A percentile compares a stretch with the other conserved stretches of the same genome.
These are phyloP conservation scores for Coemansia sp. DNA, from an alignment of 192 early-diverging fungal genomes.

Conservation along the genomic window DNA sequence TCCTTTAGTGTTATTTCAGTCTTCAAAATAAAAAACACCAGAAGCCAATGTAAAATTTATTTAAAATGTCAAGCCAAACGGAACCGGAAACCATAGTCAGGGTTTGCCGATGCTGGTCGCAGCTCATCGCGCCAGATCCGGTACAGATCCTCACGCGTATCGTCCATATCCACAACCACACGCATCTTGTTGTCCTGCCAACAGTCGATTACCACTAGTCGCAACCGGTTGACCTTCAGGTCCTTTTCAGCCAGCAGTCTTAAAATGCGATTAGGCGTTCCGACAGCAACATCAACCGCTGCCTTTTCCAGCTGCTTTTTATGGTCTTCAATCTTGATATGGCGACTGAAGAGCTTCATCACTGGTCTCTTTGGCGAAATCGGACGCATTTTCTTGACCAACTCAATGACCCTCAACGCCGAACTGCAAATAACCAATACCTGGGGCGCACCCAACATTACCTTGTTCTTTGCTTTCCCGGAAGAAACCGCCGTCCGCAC, in stretches of 20 bases:
- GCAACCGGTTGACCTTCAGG: conserved; percentile 35
- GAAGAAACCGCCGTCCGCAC: conserved; percentile 24
- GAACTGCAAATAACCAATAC: conserved; percentile 49
- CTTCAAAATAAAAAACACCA: not conserved
- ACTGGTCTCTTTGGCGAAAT: conserved; percentile 24
- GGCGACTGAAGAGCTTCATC: conserved; percentile 50
- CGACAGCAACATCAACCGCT: conserved; percentile 36
- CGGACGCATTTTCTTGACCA: conserved; percentile 33
- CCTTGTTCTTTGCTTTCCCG: conserved; percentile 40
- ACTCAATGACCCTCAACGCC: conserved; percentile 41
- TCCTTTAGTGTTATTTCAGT: not conserved
- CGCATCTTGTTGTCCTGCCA: conserved; percentile 55
- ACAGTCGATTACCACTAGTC: conserved; percentile 49
- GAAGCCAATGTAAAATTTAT: not conserved
- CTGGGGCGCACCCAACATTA: conserved; percentile 39
- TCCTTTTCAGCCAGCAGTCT: conserved; percentile 32
- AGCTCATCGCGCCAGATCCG: conserved; percentile 47
- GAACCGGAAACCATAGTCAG: conserved; percentile 40
- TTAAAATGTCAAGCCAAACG: conserved; percentile 22
- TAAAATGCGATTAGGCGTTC: conserved; percentile 50
- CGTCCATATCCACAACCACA: conserved; percentile 53
- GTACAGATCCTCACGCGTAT: conserved; percentile 45
- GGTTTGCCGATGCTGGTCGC: conserved; percentile 35
- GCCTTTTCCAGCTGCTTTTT: conserved; percentile 19
- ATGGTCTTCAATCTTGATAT: conserved; percentile 45